phyloP scores from a whole-genome alignment of 2,329 filamentous ascomycete species.

The Penicillium hordei region DNA sequence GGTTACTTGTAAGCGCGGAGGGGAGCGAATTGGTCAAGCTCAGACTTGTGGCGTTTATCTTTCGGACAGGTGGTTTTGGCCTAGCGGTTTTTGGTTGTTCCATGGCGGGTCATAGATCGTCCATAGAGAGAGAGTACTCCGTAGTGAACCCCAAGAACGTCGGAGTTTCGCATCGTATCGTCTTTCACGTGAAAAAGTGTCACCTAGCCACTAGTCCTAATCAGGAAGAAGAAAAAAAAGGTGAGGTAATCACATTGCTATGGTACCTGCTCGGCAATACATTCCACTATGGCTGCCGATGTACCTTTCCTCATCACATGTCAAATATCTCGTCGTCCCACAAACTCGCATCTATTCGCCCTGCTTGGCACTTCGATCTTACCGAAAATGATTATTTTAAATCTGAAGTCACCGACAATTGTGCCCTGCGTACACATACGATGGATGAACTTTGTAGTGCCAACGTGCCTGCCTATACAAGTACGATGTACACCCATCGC shows the following conservation, averaged over 20 bases:
- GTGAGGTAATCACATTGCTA: conserved; percentile 8
- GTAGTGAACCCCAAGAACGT: not conserved
- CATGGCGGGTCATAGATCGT: conserved; percentile 13
- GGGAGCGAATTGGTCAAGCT: conserved; percentile 13
- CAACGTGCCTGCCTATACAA: not conserved
- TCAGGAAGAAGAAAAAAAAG: not conserved
- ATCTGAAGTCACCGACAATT: not conserved
- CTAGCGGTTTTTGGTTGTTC: conserved; percentile 10
- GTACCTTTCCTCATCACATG: conserved; percentile 9
- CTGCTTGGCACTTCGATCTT: not conserved
- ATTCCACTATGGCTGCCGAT: not conserved
- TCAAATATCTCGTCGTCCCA: conserved; percentile 1
- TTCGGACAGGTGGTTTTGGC: not conserved
- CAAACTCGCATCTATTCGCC: not conserved
- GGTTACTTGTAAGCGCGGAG: conserved; percentile 11
- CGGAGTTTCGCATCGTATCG: conserved; percentile 7
- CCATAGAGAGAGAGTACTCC: conserved; percentile 3
- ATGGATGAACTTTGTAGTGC: too few relatives aligned
- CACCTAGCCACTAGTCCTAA: not conserved
- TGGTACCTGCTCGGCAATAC: not conserved
- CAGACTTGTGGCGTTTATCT: conserved; percentile 12
- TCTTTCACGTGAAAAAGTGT: conserved; percentile 15
- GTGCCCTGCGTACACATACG: too few relatives aligned
- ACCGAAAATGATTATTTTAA: conserved; percentile 1
- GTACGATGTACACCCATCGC: not conserved